Evolutionary conservation across 306 rosid genomes (phyloP).

Genomic region (Pyrus betulifolia): DNA sequence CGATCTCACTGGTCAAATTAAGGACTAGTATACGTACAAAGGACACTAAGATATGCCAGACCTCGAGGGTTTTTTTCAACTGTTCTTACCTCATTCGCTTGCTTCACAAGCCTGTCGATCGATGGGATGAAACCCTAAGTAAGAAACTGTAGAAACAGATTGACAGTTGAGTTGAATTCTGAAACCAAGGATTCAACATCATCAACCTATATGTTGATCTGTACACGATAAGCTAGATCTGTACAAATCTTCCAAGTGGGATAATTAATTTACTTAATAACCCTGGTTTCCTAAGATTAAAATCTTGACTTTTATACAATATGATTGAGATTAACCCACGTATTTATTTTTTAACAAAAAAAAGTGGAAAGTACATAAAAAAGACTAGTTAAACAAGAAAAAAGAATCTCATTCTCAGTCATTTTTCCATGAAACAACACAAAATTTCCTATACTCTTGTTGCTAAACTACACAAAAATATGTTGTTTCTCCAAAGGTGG

Average conservation of each 20-base stretch:
- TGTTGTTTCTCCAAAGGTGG: neutral
- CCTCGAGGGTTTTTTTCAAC: conserved; percentile 23
- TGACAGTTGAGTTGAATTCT: neutral
- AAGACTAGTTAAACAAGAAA: no score
- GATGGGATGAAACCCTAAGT: neutral
- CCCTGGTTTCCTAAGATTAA: conserved; percentile 26
- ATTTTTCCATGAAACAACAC: neutral
- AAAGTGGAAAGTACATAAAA: neutral
- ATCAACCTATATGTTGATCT: neutral
- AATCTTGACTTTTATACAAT: neutral
- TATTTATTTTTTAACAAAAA: conserved; percentile 4
- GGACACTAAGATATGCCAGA: conserved; percentile 24
- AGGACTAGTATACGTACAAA: neutral
- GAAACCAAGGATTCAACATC: neutral
- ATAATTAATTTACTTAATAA: conserved; percentile 18
- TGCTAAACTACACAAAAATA: neutral
- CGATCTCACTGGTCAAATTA: conserved; percentile 22
- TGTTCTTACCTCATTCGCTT: conserved; percentile 46
- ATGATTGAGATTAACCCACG: neutral
- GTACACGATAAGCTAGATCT: neutral
- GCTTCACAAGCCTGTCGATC: neutral
- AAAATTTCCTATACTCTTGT: neutral
- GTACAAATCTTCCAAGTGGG: neutral
- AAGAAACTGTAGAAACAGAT: neutral
- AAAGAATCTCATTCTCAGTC: neutral